A percentile compares a stretch with the other conserved stretches of the same genome.
Evolutionary conservation across 441 rosid genomes (phyloP).

Genomic region (Gossypium trilobum): DNA sequence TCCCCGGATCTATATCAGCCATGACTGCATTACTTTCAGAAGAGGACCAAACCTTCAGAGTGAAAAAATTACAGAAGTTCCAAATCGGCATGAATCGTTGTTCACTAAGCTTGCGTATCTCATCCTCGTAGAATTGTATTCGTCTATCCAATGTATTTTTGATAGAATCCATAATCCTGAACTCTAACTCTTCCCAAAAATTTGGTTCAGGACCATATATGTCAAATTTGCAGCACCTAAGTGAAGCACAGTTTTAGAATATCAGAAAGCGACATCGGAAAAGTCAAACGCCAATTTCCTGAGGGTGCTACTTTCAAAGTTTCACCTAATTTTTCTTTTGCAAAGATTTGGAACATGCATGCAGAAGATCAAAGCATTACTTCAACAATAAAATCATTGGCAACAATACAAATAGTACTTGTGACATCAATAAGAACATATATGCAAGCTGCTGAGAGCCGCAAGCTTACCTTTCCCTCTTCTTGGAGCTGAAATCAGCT

Average conservation of each 20-base stretch:
- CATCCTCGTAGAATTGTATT: constrained; percentile 90
- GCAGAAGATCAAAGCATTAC: background rate
- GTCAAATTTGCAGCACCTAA: constrained; percentile 94
- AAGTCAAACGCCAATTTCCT: background rate
- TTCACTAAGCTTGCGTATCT: constrained; percentile 92
- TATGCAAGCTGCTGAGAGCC: constrained; percentile 9
- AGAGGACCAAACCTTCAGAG: constrained; percentile 71
- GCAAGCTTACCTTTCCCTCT: constrained; percentile 69
- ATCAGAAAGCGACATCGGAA: constrained; percentile 15
- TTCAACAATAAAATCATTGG: background rate
- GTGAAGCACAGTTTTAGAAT: constrained; percentile 20
- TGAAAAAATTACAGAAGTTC: constrained; percentile 97
- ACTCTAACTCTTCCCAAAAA: constrained; percentile 94
- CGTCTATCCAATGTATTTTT: constrained; percentile 86
- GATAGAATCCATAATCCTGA: constrained; percentile 71
- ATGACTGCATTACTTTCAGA: constrained; percentile 17
- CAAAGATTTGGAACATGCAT: background rate
- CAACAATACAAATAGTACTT: background rate
- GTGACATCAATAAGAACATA: constrained; percentile 3
- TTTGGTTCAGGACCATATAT: constrained; percentile 67
- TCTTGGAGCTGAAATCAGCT: constrained; percentile 92
- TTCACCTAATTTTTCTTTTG: background rate
- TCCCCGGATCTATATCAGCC: background rate
- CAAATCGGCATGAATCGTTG: constrained; percentile 88
- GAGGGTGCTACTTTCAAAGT: background rate